Base-by-base conservation (phyloP, 2,329 filamentous ascomycete species). In the Colletotrichum siamense region DNA sequence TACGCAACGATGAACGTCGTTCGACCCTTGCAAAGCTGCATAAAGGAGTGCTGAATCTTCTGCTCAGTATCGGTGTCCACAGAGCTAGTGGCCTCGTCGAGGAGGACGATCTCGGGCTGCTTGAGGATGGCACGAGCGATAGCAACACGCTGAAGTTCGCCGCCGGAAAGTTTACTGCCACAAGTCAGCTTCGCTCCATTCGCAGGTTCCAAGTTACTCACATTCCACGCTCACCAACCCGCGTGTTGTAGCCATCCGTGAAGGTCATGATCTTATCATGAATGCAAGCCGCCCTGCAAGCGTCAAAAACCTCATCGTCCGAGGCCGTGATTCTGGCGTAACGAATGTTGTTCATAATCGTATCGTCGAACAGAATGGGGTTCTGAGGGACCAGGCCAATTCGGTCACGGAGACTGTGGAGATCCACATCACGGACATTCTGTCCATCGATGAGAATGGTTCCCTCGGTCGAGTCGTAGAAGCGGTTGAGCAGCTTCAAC, bases 41-140 rank as follows among this genome's bases (percentile, higher is more conserved):
- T 86, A 69, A 94, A 88, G 0, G 92, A 92, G 36, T 90, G 86
- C 79, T 94, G 92, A 62, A 94, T 94, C 78, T 92, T 90, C 71
- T 92, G 90, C 82, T 94, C 92, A 2, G 92, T 94, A 39, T 93
- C 91, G 0, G 93, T 93, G 77, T 95, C 92, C 74, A 96, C 92
- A 8, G 94, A 93, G 49, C 94, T 95, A 6, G 95, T 96, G 2
- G 95, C 93, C 83, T 96, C 95, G 78, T 96, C 95, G 1, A 96
- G 89, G 52, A 96, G 89, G 12, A 96, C 91, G 76, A 96, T 92
- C 72, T 95, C 92, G 0, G 95, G 94, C 75, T 91, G 90, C 83
- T 95, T 95, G 78, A 96, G 86, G 64, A 96, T 90, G 2, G 94
- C 94, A 30, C 94, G 91, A 9, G 92, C 92, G 81, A 94, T 94